Evolutionary conservation across 2,329 filamentous ascomycete genomes (phyloP).

Genomic region (Zasmidium cellare): DNA sequence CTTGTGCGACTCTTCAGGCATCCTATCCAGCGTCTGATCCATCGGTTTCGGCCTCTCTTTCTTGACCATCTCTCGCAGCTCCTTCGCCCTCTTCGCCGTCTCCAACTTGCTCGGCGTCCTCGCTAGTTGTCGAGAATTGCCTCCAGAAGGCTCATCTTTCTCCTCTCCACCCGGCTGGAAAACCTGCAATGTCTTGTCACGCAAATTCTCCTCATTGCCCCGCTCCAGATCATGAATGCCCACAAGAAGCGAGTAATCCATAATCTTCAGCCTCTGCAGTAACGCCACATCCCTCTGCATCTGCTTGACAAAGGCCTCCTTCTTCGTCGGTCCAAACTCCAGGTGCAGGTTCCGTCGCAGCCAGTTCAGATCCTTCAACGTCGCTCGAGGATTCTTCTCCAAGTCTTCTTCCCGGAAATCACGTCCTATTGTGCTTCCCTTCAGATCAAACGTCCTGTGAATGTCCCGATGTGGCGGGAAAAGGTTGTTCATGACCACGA

Average conservation of each 20-base stretch:
- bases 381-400: slow-evolving; percentile 85
- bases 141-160: slow-evolving; percentile 30
- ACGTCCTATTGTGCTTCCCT: slow-evolving; percentile 91
- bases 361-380: slow-evolving; percentile 97
- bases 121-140: slow-evolving; percentile 55
- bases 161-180: slow-evolving; percentile 81
- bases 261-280: slow-evolving; percentile 86
- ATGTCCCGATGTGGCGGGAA: slow-evolving; percentile 98
- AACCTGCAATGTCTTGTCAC: slow-evolving; percentile 84
- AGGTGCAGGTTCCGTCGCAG: slow-evolving; percentile 79
- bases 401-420: slow-evolving; percentile 88
- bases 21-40: slow-evolving; percentile 75
- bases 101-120: slow-evolving; percentile 93
- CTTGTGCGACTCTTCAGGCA: slow-evolving; percentile 80
- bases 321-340: slow-evolving; percentile 87
- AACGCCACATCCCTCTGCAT: slow-evolving; percentile 83
- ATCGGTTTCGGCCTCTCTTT: slow-evolving; percentile 92
- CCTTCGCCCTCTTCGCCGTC: slow-evolving; percentile 83
- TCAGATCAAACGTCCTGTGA: slow-evolving; percentile 93
- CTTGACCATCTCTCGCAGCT: slow-evolving; percentile 89
- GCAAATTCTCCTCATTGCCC: slow-evolving; percentile 93
- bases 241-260: slow-evolving; percentile 96
- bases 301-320: slow-evolving; percentile 83
- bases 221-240: slow-evolving; percentile 88
- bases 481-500: slow-evolving; percentile 99